Conservation (phyloP, 305 asterid genomes). For the Plantago coronopus region DNA sequence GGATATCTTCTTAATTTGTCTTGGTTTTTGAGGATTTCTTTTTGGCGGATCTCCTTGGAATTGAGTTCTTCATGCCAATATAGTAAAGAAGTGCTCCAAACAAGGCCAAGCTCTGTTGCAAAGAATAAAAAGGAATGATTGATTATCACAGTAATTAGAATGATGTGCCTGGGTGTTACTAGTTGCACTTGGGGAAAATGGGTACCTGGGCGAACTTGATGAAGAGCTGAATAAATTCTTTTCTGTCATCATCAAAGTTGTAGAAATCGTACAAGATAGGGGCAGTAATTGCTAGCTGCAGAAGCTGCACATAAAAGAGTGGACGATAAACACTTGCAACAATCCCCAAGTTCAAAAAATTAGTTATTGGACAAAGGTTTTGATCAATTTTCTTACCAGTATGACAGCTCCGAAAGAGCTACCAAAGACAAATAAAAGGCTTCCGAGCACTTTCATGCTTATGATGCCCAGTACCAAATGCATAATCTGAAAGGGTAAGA, state of each 20-base stretch:
- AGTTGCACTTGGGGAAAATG: constrained; percentile 4
- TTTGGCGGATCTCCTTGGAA: constrained; percentile 63
- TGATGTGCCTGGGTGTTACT: not conserved
- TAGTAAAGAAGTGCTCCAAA: constrained; percentile 76
- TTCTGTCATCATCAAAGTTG: constrained; percentile 79
- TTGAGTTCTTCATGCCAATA: constrained; percentile 86
- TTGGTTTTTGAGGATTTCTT: constrained; percentile 67
- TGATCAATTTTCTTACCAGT: constrained; percentile 41
- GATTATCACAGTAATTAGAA: not conserved
- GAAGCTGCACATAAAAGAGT: constrained; percentile 33
- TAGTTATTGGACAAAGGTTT: not conserved
- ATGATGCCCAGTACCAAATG: constrained; percentile 68
- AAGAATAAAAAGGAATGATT: not conserved
- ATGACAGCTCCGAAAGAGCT: constrained; percentile 68
- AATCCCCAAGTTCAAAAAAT: not conserved
- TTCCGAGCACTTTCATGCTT: constrained; percentile 59
- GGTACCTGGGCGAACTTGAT: constrained; percentile 65
- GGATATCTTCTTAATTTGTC: constrained; percentile 42
- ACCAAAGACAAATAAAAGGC: constrained; percentile 74
- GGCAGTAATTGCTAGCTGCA: constrained; percentile 66
- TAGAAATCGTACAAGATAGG: constrained; percentile 85
- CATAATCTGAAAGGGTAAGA: constrained; percentile 43
- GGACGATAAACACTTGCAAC: constrained; percentile 13
- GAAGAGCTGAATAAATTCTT: constrained; percentile 67
- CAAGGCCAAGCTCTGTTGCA: constrained; percentile 61